Conservation (phyloP, 495 filamentous ascomycete species). For the Aspergillus homomorphus region DNA sequence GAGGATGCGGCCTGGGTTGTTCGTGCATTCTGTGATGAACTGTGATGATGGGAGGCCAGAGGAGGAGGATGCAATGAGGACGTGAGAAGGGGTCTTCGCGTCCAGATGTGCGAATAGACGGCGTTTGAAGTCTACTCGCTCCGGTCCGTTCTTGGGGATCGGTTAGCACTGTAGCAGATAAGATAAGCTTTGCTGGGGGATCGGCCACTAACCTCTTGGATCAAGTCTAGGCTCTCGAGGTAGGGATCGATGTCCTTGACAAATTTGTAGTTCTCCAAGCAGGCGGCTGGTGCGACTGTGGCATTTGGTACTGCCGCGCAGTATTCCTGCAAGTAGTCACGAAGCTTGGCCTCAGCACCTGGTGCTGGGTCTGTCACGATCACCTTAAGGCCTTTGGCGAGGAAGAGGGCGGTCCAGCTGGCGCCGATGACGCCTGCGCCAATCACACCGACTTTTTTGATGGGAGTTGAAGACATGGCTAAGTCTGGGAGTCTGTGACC, state of each 20-base stretch:
- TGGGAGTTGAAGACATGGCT: background rate
- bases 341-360: conserved; percentile 16
- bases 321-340: conserved; percentile 12
- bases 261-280: conserved; percentile 16
- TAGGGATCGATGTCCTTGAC: conserved; percentile 14
- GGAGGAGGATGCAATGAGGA: conserved; percentile 22
- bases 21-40: conserved; percentile 22
- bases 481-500: background rate
- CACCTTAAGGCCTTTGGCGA: conserved; percentile 19
- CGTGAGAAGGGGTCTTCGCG: conserved; percentile 13
- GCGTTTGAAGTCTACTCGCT: conserved; percentile 14
- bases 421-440: conserved; percentile 24
- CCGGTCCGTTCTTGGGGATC: background rate
- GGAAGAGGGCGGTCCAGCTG: conserved; percentile 24
- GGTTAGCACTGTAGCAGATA: background rate
- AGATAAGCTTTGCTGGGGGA: background rate
- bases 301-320: conserved; percentile 5
- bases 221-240: conserved; percentile 12
- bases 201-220: conserved; percentile 18
- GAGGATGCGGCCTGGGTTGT: conserved; percentile 36
- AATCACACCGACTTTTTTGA: conserved; percentile 21
- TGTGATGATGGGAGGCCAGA: conserved; percentile 23
- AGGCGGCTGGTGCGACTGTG: background rate
- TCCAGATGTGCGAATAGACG: conserved; percentile 22
- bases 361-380: conserved; percentile 24